Conservation (phyloP, 305 asterid genomes). For the Fraxinus albicans region DNA sequence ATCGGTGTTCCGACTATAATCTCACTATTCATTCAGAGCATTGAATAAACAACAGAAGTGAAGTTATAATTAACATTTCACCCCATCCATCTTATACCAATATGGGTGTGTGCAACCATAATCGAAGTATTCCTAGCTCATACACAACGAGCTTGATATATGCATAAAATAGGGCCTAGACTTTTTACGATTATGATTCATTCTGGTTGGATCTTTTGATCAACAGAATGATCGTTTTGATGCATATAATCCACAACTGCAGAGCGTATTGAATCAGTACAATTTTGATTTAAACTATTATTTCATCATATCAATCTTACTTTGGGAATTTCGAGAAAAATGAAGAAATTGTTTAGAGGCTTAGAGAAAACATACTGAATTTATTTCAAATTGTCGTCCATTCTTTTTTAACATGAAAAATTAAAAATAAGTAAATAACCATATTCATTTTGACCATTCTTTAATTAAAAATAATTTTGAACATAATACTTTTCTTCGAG, state of each 20-base stretch:
- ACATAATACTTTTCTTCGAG: background rate
- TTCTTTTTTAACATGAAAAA: background rate
- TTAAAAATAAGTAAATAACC: no score
- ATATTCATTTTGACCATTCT: background rate
- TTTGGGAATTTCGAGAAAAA: background rate
- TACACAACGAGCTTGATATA: background rate
- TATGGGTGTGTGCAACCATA: background rate
- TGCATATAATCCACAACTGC: no score
- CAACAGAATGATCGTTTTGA: background rate
- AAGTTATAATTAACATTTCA: no score
- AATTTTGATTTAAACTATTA: background rate
- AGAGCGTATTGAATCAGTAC: background rate
- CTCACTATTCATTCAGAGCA: background rate
- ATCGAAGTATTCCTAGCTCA: background rate
- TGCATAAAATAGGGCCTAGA: background rate
- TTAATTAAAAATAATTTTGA: no score
- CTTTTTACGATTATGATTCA: background rate
- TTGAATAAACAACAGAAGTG: background rate
- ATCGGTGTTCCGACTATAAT: background rate
- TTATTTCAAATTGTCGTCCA: background rate
- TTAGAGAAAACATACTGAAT: background rate
- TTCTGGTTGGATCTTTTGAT: background rate
- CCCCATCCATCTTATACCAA: no score
- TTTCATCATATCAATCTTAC: background rate
- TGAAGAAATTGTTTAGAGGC: background rate